Conservation (phyloP, 768 basidiomycete genomes). For the Trametes coccinea region DNA sequence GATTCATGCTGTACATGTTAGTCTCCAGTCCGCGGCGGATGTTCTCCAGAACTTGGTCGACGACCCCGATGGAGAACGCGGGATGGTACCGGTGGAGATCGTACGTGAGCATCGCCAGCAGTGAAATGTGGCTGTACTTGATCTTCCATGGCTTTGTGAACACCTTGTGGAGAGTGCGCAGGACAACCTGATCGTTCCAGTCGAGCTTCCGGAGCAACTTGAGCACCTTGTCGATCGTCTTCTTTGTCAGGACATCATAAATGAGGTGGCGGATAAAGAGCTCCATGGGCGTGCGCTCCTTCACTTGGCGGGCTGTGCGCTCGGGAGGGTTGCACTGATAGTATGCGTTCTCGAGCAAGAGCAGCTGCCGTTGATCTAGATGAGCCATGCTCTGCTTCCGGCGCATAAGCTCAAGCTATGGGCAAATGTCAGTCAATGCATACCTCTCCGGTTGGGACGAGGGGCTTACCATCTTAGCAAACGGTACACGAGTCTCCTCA, state of each 20-base stretch:
- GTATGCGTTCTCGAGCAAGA: constrained; percentile 96
- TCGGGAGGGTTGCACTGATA: constrained; percentile 99
- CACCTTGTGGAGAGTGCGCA: constrained; percentile 72
- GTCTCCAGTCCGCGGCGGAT: constrained; percentile 88
- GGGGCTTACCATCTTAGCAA: constrained; percentile 76
- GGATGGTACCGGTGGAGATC: constrained; percentile 94
- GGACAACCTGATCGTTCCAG: constrained; percentile 78
- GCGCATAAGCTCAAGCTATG: constrained; percentile 87
- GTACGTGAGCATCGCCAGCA: constrained; percentile 92
- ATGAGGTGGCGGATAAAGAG: constrained; percentile 96
- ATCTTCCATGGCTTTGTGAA: constrained; percentile 99
- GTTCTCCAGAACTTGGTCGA: constrained; percentile 95
- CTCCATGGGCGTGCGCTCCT: constrained; percentile 83
- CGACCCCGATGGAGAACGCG: constrained; percentile 81
- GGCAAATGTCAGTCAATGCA: background rate
- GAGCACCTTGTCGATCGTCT: constrained; percentile 93
- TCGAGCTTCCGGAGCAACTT: constrained; percentile 91
- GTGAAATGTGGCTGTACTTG: constrained; percentile 85
- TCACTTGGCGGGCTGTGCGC: constrained; percentile 80
- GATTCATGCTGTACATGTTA: constrained; percentile 94
- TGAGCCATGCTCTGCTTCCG: constrained; percentile 93
- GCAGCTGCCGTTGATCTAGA: constrained; percentile 85
- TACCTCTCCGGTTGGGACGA: background rate
- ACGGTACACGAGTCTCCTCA: constrained; percentile 85
- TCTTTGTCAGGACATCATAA: constrained; percentile 89